These are phyloP conservation scores for Ganoderma sp. DNA, from an alignment of 1,284 basidiomycete species.

Conservation along the genomic window DNA sequence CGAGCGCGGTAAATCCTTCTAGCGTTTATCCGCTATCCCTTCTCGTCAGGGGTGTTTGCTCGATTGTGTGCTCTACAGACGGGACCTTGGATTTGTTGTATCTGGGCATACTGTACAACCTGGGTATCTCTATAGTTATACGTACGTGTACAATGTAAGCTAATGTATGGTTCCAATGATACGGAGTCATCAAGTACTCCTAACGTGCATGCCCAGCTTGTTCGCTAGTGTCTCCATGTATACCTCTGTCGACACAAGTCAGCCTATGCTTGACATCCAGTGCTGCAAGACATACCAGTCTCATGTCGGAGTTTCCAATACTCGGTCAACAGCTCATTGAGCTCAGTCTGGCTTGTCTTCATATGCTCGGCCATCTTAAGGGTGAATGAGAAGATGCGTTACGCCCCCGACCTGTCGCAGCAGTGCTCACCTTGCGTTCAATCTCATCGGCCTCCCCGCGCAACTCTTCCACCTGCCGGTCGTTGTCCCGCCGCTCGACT, in stretches of 20 bases:
- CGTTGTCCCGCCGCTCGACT: constrained; percentile 73
- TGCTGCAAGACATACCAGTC: constrained; percentile 58
- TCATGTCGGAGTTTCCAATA: constrained; percentile 83
- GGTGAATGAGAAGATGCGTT: background rate
- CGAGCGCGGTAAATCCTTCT: constrained; percentile 5
- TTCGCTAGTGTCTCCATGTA: constrained; percentile 84
- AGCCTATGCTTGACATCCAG: background rate
- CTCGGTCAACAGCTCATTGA: constrained; percentile 78
- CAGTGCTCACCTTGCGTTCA: constrained; percentile 59
- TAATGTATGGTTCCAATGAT: background rate
- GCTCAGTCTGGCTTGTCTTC: constrained; percentile 71
- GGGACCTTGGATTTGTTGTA: background rate
- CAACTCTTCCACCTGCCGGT: constrained; percentile 74
- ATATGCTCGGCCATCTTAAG: constrained; percentile 75
- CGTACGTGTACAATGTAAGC: constrained; percentile 14
- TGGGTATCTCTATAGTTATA: constrained; percentile 15
- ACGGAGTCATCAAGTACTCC: constrained; percentile 31
- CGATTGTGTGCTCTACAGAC: background rate
- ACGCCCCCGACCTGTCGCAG: no score
- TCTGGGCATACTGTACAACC: constrained; percentile 16
- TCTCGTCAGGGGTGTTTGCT: background rate
- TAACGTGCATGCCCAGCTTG: constrained; percentile 51
- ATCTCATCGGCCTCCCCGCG: constrained; percentile 68
- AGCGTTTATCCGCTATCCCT: background rate
- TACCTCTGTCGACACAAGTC: constrained; percentile 54